Percentiles rank a stretch among this genome's conserved stretches.
phyloP scores from a whole-genome alignment of 768 basidiomycete genomes.

The Amanita rimosa region DNA sequence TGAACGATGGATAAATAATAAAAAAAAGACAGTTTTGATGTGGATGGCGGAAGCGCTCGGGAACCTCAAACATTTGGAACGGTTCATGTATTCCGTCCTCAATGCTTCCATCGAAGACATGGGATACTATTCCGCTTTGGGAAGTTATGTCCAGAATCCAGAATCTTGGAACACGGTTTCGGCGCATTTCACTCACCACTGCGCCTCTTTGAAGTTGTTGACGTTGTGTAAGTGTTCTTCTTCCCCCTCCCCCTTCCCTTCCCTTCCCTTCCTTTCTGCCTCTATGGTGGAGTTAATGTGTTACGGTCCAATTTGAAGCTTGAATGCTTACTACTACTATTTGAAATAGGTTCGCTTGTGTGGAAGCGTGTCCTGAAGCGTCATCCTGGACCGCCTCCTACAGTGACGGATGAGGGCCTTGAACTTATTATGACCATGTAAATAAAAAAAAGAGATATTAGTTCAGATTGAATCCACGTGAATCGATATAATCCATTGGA shows the following conservation, averaged over 20 bases:
- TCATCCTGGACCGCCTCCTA: not conserved
- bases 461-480: too few species aligned
- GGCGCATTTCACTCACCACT: not conserved
- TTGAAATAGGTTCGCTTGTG: not conserved
- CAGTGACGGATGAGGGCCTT: not conserved
- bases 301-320: too few species aligned
- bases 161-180: not conserved
- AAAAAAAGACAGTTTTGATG: not conserved
- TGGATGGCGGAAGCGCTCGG: not conserved
- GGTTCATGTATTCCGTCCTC: not conserved
- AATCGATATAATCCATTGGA: too few species aligned
- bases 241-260: too few species aligned
- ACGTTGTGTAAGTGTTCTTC: not conserved
- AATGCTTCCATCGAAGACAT: not conserved
- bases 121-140: not conserved
- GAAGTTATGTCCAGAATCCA: not conserved
- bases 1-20: too few species aligned
- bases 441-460: too few species aligned
- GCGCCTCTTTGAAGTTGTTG: not conserved
- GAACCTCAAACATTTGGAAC: not conserved
- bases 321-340: too few species aligned
- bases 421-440: not conserved
- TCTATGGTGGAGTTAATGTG: too few species aligned
- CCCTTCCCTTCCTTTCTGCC: too few species aligned
- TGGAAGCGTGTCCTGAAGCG: not conserved